Percentiles rank a stretch among this genome's conserved stretches.
phyloP scores from a whole-genome alignment of 345 rosid species.

The Combretum micranthum region DNA sequence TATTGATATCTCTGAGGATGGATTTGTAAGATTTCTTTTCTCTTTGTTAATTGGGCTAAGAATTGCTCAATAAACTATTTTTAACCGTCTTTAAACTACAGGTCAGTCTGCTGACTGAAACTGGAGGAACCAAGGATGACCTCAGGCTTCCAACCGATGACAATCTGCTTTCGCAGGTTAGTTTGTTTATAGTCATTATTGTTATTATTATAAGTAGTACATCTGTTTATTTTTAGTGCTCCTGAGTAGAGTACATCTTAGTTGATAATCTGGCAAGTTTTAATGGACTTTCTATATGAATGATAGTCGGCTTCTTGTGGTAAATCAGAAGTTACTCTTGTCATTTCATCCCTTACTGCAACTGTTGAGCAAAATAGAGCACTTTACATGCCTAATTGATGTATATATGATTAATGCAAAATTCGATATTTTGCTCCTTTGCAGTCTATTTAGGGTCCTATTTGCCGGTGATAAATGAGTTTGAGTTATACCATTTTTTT shows the following conservation, averaged over 20 bases:
- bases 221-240: not conserved
- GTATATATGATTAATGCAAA: too few relatives aligned
- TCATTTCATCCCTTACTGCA: too few relatives aligned
- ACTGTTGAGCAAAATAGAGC: too few relatives aligned
- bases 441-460: too few relatives aligned
- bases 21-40: slow-evolving; percentile 41
- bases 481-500: too few relatives aligned
- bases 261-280: not conserved
- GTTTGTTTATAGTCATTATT: not conserved
- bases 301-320: too few relatives aligned
- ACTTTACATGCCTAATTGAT: too few relatives aligned
- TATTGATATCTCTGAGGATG: slow-evolving; percentile 80
- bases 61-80: not conserved
- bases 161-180: slow-evolving; percentile 46
- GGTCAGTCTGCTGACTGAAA: slow-evolving; percentile 72
- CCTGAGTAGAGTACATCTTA: not conserved
- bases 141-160: slow-evolving; percentile 76
- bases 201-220: not conserved
- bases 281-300: too few relatives aligned
- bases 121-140: slow-evolving; percentile 68
- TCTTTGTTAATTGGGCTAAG: not conserved
- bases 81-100: slow-evolving; percentile 4
- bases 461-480: too few relatives aligned
- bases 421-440: too few relatives aligned
- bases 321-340: too few relatives aligned